phyloP scores from a whole-genome alignment of 2,329 filamentous ascomycete species.

The Fusarium longipes region DNA sequence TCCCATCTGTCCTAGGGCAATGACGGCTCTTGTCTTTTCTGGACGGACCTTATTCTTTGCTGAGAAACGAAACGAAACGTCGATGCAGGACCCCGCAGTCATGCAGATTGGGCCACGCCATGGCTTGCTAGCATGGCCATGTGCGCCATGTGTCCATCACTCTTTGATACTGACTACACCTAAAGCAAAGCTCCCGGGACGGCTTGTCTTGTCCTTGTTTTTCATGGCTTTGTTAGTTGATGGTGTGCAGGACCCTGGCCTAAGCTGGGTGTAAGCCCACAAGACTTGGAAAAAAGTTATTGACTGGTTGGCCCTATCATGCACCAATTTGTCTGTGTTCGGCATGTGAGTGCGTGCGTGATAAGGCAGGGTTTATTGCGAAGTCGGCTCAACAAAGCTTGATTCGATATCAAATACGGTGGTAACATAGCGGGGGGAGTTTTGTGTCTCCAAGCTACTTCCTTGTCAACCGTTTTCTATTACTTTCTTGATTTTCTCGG shows the following conservation, averaged over 20 bases:
- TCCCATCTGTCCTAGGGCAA: constrained; percentile 25
- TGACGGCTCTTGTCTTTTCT: constrained; percentile 28
- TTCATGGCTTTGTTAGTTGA: constrained; percentile 14
- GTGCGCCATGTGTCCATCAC: constrained; percentile 33
- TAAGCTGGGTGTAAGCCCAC: not conserved
- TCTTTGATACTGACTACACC: constrained; percentile 13
- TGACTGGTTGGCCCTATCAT: constrained; percentile 18
- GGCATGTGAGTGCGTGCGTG: constrained; percentile 27
- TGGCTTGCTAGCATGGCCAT: constrained; percentile 34
- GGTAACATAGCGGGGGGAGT: constrained; percentile 4
- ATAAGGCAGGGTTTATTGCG: constrained; percentile 34
- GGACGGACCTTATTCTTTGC: constrained; percentile 13
- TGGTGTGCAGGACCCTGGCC: constrained; percentile 37
- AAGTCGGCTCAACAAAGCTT: constrained; percentile 3
- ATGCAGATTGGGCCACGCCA: constrained; percentile 26
- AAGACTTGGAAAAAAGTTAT: constrained; percentile 14
- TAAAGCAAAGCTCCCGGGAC: constrained; percentile 18
- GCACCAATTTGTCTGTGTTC: constrained; percentile 11
- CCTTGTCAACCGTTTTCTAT: not conserved
- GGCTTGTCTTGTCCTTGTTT: constrained; percentile 28
- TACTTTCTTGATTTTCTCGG: constrained; percentile 9
- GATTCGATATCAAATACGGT: constrained; percentile 14
- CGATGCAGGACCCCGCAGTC: constrained; percentile 43
- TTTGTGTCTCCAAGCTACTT: constrained; percentile 1
- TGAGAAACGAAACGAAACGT: constrained; percentile 35